A percentile compares a stretch with the other conserved stretches of the same genome.
Evolutionary conservation across 805 yeast species (phyloP).

Genomic region (Ogataea chonburiensis): DNA sequence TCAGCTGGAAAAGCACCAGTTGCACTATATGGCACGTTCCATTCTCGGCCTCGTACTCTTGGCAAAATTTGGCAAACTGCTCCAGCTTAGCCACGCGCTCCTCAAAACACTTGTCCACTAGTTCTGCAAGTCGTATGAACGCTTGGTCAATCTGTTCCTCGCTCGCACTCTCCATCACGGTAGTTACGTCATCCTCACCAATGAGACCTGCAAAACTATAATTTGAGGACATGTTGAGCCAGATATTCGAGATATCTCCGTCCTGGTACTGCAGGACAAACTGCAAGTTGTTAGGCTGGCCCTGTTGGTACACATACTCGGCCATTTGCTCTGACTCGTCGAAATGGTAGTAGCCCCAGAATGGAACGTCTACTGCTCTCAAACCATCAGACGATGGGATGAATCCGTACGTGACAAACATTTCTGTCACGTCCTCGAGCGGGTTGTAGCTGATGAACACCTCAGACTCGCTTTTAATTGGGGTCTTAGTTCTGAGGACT

Average conservation of each 20-base stretch:
- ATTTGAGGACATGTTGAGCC: conserved; percentile 33
- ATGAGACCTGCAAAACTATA: conserved; percentile 35
- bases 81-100: conserved; percentile 12
- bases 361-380: conserved; percentile 36
- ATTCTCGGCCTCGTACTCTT: conserved; percentile 21
- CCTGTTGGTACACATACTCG: conserved; percentile 33
- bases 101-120: conserved; percentile 16
- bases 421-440: conserved; percentile 41
- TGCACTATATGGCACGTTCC: conserved; percentile 19
- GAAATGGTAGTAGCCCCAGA: conserved; percentile 31
- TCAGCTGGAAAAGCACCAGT: conserved; percentile 21
- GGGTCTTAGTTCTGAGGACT: conserved; percentile 1
- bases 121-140: conserved; percentile 12
- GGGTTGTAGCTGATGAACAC: conserved; percentile 45
- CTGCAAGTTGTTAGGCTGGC: conserved; percentile 41
- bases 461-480: conserved; percentile 26
- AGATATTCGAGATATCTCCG: conserved; percentile 20
- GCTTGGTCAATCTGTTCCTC: conserved; percentile 18
- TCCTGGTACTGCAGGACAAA: conserved; percentile 31
- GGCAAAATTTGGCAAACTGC: conserved; percentile 15
- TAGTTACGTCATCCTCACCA: conserved; percentile 24
- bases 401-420: conserved; percentile 47
- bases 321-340: conserved; percentile 8
- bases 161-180: conserved; percentile 15
- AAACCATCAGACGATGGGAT: conserved; percentile 34